These are phyloP conservation scores for Echium plantagineum DNA, from an alignment of 257 asterid species.

Conservation along the genomic window DNA sequence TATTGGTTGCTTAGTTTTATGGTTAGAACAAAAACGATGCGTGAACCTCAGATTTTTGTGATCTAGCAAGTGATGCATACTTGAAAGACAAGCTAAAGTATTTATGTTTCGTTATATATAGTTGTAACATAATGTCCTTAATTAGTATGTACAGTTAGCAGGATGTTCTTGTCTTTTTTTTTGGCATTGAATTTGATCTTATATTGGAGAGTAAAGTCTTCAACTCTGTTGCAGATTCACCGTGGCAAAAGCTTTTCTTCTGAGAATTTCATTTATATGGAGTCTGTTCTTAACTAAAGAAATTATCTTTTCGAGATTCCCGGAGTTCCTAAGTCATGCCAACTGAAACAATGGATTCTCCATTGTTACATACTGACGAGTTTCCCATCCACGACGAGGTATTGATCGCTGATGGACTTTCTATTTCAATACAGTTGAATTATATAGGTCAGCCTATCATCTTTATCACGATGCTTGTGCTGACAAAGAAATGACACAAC, in stretches of 20 bases:
- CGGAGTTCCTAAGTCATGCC: slow-evolving; percentile 16
- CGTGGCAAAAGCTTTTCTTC: neutral
- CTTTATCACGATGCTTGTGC: neutral
- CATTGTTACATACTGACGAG: slow-evolving; percentile 5
- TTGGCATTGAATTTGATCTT: neutral
- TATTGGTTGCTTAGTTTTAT: neutral
- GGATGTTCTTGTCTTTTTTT: neutral
- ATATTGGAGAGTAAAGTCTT: neutral
- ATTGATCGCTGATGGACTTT: neutral
- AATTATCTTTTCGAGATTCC: neutral
- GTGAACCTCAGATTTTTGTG: neutral
- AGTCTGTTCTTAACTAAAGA: neutral
- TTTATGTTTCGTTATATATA: too few species aligned
- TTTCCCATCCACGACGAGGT: slow-evolving; percentile 7
- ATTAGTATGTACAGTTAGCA: too few species aligned
- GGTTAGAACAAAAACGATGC: neutral
- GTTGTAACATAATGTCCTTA: neutral
- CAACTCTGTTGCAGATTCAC: slow-evolving; percentile 28
- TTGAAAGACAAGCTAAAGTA: neutral
- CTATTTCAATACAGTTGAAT: neutral
- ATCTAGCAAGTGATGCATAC: neutral
- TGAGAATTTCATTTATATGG: slow-evolving; percentile 5
- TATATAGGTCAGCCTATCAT: neutral
- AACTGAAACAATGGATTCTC: slow-evolving; percentile 10
- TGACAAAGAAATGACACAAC: neutral